Conservation (phyloP, 1,284 basidiomycete species). For the Hortiboletus rubellus region DNA sequence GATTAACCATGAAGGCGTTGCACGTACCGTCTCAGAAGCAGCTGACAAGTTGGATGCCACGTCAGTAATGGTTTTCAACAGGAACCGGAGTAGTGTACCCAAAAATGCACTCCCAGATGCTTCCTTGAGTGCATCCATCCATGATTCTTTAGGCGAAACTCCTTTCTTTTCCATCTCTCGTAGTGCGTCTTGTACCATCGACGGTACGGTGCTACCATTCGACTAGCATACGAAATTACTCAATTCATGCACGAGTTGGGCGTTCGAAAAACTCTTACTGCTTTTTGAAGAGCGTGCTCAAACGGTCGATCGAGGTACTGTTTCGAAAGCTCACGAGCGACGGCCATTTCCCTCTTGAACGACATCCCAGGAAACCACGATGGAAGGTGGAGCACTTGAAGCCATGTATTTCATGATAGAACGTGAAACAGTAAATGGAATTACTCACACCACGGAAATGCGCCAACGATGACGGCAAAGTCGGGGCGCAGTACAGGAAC, state of each 20-base stretch:
- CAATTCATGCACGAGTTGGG: not conserved
- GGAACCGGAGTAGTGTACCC: not conserved
- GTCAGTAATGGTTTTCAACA: not conserved
- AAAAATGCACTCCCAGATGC: conserved; percentile 5
- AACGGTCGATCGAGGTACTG: not conserved
- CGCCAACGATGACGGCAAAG: not conserved
- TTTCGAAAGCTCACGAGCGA: not conserved
- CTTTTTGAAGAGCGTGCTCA: not conserved
- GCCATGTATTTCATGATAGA: not conserved
- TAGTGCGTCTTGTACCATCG: conserved; percentile 1
- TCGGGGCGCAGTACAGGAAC: not conserved
- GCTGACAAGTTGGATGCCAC: not conserved
- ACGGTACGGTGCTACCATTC: not conserved
- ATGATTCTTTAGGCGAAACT: not conserved
- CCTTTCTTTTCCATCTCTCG: not conserved
- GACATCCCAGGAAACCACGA: not conserved
- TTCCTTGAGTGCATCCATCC: not conserved
- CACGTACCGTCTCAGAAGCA: conserved; percentile 13
- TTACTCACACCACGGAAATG: not conserved
- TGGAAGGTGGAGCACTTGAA: conserved; percentile 1
- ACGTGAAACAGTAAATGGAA: not conserved
- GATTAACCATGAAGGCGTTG: too few species aligned
- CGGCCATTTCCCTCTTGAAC: not conserved
- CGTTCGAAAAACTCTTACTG: not conserved
- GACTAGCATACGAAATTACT: not conserved